These are phyloP conservation scores for Diversispora epigaea DNA, from an alignment of 192 early-diverging fungal genomes.

Conservation along the genomic window DNA sequence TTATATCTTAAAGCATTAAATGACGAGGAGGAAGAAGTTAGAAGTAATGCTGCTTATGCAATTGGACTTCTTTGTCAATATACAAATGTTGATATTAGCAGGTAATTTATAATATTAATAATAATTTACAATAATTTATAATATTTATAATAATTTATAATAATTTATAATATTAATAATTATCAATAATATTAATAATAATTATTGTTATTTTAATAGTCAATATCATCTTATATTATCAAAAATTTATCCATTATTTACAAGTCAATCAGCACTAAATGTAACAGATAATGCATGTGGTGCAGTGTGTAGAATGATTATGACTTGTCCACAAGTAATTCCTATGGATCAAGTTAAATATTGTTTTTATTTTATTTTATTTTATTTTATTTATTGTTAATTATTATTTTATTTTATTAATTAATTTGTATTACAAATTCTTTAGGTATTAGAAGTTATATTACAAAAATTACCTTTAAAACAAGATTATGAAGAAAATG, in stretches of 20 bases:
- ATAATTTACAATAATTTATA: not conserved
- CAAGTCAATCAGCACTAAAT: slow-evolving; percentile 49
- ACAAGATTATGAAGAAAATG: slow-evolving; percentile 76
- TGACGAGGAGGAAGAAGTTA: slow-evolving; percentile 80
- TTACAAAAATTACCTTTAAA: slow-evolving; percentile 68
- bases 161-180: not conserved
- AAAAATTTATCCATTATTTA: slow-evolving; percentile 66
- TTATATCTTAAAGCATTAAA: slow-evolving; percentile 68
- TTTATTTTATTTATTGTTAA: too few species aligned
- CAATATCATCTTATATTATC: slow-evolving; percentile 64
- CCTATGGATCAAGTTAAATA: slow-evolving; percentile 55
- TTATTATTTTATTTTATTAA: too few species aligned
- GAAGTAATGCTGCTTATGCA: slow-evolving; percentile 84
- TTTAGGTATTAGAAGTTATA: slow-evolving; percentile 62
- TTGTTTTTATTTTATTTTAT: not conserved
- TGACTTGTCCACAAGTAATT: slow-evolving; percentile 65
- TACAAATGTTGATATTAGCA: slow-evolving; percentile 37
- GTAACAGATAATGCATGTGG: slow-evolving; percentile 78
- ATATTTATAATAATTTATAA: not conserved
- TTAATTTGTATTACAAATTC: not conserved
- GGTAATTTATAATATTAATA: slow-evolving; percentile 1
- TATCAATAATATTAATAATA: not conserved
- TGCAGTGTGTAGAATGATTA: slow-evolving; percentile 74
- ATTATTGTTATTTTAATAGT: slow-evolving; percentile 23
- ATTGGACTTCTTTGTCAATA: slow-evolving; percentile 72